phyloP scores from a whole-genome alignment of 2,329 filamentous ascomycete genomes.

The Cytospora paraplurivora region DNA sequence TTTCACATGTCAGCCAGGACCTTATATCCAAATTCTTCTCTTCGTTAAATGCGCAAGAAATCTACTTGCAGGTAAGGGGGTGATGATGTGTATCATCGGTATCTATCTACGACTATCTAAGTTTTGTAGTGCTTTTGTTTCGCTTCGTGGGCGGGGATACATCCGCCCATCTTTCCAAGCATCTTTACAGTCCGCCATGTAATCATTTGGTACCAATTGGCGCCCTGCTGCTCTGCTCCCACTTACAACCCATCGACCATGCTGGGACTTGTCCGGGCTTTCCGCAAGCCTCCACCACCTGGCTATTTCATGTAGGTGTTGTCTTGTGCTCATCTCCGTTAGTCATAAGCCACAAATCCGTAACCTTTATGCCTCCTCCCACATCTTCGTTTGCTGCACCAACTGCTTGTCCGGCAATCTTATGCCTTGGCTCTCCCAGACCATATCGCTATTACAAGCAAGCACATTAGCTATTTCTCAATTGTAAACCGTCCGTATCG shows the following conservation, averaged over 20 bases:
- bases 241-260: neutral
- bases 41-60: neutral
- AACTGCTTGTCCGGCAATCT: neutral
- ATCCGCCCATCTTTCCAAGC: constrained; percentile 3
- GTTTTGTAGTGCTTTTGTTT: constrained; percentile 9
- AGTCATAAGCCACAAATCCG: neutral
- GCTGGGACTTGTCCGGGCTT: neutral
- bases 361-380: neutral
- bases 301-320: neutral
- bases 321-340: neutral
- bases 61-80: constrained; percentile 10
- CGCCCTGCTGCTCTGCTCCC: neutral
- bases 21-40: neutral
- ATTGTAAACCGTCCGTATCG: neutral
- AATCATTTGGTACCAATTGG: constrained; percentile 5
- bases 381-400: neutral
- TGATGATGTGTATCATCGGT: constrained; percentile 30
- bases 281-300: neutral
- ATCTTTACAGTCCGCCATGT: neutral
- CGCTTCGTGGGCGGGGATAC: constrained; percentile 2
- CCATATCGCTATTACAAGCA: neutral
- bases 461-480: neutral
- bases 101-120: constrained; percentile 31
- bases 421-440: neutral
- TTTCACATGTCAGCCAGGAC: neutral